Evolutionary conservation across 2,329 filamentous ascomycete genomes (phyloP).

Genomic region (Aspergillus ruber): DNA sequence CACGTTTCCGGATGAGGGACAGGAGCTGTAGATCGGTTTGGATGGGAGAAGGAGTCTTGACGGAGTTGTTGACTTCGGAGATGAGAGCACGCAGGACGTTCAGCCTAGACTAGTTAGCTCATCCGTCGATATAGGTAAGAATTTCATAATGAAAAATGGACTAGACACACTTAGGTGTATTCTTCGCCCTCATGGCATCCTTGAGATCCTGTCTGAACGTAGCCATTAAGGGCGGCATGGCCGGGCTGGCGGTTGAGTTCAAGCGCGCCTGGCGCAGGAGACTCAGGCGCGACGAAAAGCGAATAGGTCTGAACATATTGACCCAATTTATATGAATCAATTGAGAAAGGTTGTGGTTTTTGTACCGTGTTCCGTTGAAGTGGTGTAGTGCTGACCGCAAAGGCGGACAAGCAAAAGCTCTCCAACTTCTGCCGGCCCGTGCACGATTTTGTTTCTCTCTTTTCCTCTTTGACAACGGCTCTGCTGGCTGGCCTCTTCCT

Average conservation of each 20-base stretch:
- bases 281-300: constrained; percentile 21
- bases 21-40: constrained; percentile 43
- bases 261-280: constrained; percentile 30
- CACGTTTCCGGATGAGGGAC: constrained; percentile 41
- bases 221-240: constrained; percentile 37
- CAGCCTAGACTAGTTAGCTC: constrained; percentile 25
- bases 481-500: background rate
- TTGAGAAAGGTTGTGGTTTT: background rate
- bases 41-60: constrained; percentile 41
- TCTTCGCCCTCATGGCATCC: constrained; percentile 45
- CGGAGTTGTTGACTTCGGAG: constrained; percentile 45
- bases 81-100: constrained; percentile 45
- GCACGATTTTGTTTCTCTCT: constrained; percentile 29
- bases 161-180: constrained; percentile 34
- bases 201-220: constrained; percentile 43
- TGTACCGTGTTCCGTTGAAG: no score
- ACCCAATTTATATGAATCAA: background rate
- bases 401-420: constrained; percentile 13
- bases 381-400: constrained; percentile 6
- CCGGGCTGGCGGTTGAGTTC: constrained; percentile 32
- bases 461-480: constrained; percentile 2
- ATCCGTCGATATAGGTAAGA: no score
- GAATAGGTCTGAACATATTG: constrained; percentile 28
- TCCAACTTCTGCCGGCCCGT: constrained; percentile 24
- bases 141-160: background rate